Evolutionary conservation across 371 early-diverging fungal species (phyloP), one percentile per base, ranked within the genome.

Genomic region (Chytridiales sp.): DNA sequence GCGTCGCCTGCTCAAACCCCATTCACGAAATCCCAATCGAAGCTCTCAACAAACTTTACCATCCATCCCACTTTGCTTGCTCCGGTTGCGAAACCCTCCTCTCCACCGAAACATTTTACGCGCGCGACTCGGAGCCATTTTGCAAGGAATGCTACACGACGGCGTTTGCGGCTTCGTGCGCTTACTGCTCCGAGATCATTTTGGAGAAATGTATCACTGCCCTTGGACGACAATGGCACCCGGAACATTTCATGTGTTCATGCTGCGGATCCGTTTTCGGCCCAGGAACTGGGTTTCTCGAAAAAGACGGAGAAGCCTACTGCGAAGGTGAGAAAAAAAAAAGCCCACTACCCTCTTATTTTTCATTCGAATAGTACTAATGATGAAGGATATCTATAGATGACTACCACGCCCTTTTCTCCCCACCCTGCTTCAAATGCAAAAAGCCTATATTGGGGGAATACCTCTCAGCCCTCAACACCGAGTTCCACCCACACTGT

Each of bases 401-500:
- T 40, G 88, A 89, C 64, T 90, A 86, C 48, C 58, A 79, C 27
- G 70, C 69, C 44, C 71, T 81, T 43, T 90, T 88, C 75, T 86
- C 82, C 38, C 74, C 70, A 32, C 72, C 11, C 48, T 90, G 90
- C 58, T 75, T 73, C 40, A 82, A 82, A 11, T 90, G 90, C 51
- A 74, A 67, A 29, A 80, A 83, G 32, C 74, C 68, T 3, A 82
- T 90, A 46, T 72, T 77, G 13, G 87, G 85, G 0, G 87, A 85
- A 43, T 83, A 82, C 62, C 64, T 86, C 27, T 76, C 66, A 41
- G 90, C 90, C 0, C 59, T 89, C 31, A 86, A 80, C 27, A 79
- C 80, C 41, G 81, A 82, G 32, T 90, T 87, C 87, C 90, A 90
- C 56, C 78, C 80, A 40, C 78, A 77, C 26, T 90, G 90, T 67